Evolutionary conservation across 169 alveolate genomes (phyloP), one percentile per base, ranked within the genome.

Genomic region (Plasmodium blacklocki): DNA sequence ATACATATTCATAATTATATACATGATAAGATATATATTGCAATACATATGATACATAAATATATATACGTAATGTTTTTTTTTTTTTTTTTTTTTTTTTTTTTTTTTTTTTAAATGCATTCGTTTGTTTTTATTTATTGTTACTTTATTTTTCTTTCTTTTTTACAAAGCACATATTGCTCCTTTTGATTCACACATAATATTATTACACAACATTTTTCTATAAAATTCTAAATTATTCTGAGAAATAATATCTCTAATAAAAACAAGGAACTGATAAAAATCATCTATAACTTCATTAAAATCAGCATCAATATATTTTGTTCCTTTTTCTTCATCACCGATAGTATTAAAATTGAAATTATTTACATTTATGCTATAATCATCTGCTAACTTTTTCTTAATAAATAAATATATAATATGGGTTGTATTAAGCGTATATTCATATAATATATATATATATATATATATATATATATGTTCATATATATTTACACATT

Each of bases 291-390:
- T 67, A 18, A 67, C 89, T 49, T 78, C 89, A 14, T 66, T 78
- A 23, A 78, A 78, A 78, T 78, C 89, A 29, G 64, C 89, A 2
- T 78, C 89, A 26, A 64, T 76, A 70, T 78, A 78, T 78, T 78
- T 78, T 9, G 74, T 43, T 64, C 56, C 89, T n/a, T 78, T 78
- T 58, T 78, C 72, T 19, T 78, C 89, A 67, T 21, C 72, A 11
- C 89, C 89, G 39, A 66, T 78, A 21, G 78, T 47, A 63, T 67
- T 63, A 58, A 78, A 78, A 63, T 78, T 78, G 67, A 78, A 78
- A 70, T 78, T 78, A 52, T 78, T 50, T 60, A 67, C 74, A 6
- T 14, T 66, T 66, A 78, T 78, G 21, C 89, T 78, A 23, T 78
- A 78, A 71, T 78, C 89, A 26, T 54, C 73, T 15, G 89, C 76